phyloP scores from a whole-genome alignment of 2,329 filamentous ascomycete species.

The Paraphoma chrysanthemicola region DNA sequence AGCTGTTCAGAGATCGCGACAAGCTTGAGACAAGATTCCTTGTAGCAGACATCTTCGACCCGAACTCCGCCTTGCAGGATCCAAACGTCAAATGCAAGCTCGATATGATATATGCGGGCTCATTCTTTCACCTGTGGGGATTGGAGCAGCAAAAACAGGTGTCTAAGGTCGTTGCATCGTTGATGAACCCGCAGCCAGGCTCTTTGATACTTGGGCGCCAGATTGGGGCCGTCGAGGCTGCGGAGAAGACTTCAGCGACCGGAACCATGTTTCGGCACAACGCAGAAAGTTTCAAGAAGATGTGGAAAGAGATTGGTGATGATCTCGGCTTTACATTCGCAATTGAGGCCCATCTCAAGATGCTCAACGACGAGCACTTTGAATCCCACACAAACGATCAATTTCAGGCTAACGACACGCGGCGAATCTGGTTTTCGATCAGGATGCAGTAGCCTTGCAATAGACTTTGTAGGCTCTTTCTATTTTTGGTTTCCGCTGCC shows the following conservation, averaged over 20 bases:
- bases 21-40: constrained; percentile 58
- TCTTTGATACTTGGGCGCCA: constrained; percentile 62
- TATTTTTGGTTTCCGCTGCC: neutral
- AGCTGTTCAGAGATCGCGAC: constrained; percentile 41
- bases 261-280: constrained; percentile 43
- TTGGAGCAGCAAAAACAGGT: constrained; percentile 42
- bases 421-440: constrained; percentile 29
- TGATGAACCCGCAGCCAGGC: constrained; percentile 49
- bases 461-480: too few relatives aligned
- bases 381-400: constrained; percentile 5
- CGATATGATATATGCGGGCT: constrained; percentile 50
- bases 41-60: constrained; percentile 56
- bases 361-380: constrained; percentile 11
- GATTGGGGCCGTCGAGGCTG: constrained; percentile 47
- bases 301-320: constrained; percentile 50
- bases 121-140: constrained; percentile 53
- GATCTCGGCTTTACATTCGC: constrained; percentile 34
- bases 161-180: constrained; percentile 39
- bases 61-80: constrained; percentile 30
- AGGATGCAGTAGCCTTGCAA: constrained; percentile 22
- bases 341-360: constrained; percentile 24
- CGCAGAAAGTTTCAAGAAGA: constrained; percentile 37
- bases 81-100: constrained; percentile 33
- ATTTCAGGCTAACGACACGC: constrained; percentile 17
- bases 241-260: constrained; percentile 19